A percentile compares a stretch with the other conserved stretches of the same genome.
phyloP scores from a whole-genome alignment of 352 stramenopile species.

The Phytophthora pistaciae region DNA sequence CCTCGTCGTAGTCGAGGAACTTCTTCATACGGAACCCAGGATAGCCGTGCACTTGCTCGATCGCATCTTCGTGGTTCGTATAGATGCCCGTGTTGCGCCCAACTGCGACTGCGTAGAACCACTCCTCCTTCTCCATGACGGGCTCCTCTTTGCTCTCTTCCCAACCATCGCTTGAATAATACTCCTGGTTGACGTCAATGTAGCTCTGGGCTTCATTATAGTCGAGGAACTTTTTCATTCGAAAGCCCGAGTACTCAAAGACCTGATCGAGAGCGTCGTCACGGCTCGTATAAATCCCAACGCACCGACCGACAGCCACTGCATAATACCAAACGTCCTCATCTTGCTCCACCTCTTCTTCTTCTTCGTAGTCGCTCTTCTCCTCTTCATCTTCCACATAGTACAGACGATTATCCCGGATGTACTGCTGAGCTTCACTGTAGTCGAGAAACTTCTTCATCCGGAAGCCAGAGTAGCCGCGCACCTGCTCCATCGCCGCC shows the following conservation, averaged over 20 bases:
- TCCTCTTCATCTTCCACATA: slow-evolving; percentile 7
- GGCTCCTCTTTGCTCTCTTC: slow-evolving; percentile 1
- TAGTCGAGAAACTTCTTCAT: slow-evolving; percentile 74
- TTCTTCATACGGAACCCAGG: slow-evolving; percentile 65
- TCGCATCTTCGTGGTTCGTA: slow-evolving; percentile 13
- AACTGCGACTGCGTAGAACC: slow-evolving; percentile 58
- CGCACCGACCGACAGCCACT: slow-evolving; percentile 22
- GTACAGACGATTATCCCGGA: slow-evolving; percentile 9
- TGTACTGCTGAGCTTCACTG: slow-evolving; percentile 34
- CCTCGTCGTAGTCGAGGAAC: slow-evolving; percentile 52
- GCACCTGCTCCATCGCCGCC: slow-evolving; percentile 48
- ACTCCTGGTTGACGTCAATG: background rate
- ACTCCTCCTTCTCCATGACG: background rate
- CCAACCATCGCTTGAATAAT: slow-evolving; percentile 2
- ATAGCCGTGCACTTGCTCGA: slow-evolving; percentile 56
- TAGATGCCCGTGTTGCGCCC: slow-evolving; percentile 57
- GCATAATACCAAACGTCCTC: slow-evolving; percentile 45
- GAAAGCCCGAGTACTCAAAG: background rate
- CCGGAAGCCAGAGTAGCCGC: slow-evolving; percentile 52
- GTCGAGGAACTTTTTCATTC: slow-evolving; percentile 16
- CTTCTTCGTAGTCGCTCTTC: slow-evolving; percentile 13
- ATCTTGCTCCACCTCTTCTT: slow-evolving; percentile 25
- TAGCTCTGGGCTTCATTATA: slow-evolving; percentile 3
- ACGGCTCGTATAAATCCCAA: slow-evolving; percentile 2
- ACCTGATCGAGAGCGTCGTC: slow-evolving; percentile 13